Base-by-base conservation (phyloP, 371 early-diverging fungal species). In the Apophysomyces variabilis region DNA sequence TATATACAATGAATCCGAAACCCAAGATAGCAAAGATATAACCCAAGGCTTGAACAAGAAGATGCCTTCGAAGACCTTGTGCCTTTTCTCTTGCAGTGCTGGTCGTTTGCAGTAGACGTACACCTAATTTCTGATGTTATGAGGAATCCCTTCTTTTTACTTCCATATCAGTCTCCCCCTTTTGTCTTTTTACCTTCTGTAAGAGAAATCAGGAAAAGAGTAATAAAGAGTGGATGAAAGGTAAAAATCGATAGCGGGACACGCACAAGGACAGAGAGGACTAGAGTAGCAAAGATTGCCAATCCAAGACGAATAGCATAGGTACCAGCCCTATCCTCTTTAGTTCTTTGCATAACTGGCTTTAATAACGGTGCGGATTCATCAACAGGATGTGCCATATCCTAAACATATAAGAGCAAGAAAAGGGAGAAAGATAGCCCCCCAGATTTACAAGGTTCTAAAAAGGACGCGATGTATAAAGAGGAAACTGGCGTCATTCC, bases 1-100 rank as follows among this genome's bases (percentile, higher is more conserved):
- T 75, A 18, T 71, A 65, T 62, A 65, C 43, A 50, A 76, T 76
- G n/a, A 68, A 59, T 6, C 63, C 38, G 7, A 73, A 71, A 7
- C 72, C 77, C 41, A 66, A 18, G n/a, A 73, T 58, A 32, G 68
- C 72, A 36, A 50, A 43, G 4, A 61, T 64, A 39, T 67, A 72
- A 14, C 62, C 70, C 14, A 68, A 13, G 1, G 54, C 58, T 39
- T 74, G 74, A n/a, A 70, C 37, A 3, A 62, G 21, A 11, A 57
- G 71, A 68, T 80, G 80, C 9, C 26, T 32, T 47, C 64, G 37
- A 7, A 75, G 38, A 4, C 75, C 73, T 26, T 57, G 11, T 35
- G 60, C 43, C 57, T 73, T 78, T 66, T 78, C 67, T 35, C 62
- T 57, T 37, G 59, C 13, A 8, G 69, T 69, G 9, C 44, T 45